These are phyloP conservation scores for Myotisia sp. DNA, from an alignment of 2,329 filamentous ascomycete genomes.

Conservation along the genomic window DNA sequence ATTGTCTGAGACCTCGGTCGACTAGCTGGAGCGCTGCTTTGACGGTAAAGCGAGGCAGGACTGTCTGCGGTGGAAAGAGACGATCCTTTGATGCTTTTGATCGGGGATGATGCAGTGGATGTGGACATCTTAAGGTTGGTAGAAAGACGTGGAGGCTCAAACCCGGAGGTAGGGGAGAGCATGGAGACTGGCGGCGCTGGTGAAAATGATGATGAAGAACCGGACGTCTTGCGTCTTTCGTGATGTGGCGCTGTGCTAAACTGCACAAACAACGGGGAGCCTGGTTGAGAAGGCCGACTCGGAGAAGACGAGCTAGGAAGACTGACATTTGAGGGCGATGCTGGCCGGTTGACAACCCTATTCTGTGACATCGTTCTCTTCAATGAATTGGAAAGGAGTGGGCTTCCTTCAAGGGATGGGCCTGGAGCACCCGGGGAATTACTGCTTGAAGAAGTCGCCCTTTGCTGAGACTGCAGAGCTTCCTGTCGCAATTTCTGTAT, in stretches of 20 bases:
- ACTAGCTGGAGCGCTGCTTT: constrained; percentile 46
- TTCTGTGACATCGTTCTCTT: constrained; percentile 73
- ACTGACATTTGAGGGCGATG: constrained; percentile 68
- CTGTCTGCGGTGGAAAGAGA: constrained; percentile 45
- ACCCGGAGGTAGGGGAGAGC: constrained; percentile 33
- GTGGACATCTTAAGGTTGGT: constrained; percentile 36
- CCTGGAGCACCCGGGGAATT: constrained; percentile 36
- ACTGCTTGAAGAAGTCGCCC: constrained; percentile 27
- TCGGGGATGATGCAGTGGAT: constrained; percentile 42
- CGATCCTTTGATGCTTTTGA: constrained; percentile 30
- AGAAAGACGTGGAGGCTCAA: constrained; percentile 54
- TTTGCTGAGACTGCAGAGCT: constrained; percentile 58
- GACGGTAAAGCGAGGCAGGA: constrained; percentile 44
- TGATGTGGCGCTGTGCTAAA: constrained; percentile 74
- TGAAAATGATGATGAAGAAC: constrained; percentile 69
- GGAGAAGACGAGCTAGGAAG: constrained; percentile 81
- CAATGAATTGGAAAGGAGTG: constrained; percentile 62
- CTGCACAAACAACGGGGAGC: constrained; percentile 85
- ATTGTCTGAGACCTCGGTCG: constrained; percentile 81
- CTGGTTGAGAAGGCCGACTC: constrained; percentile 68
- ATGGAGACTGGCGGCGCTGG: constrained; percentile 45
- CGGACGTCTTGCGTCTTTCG: constrained; percentile 84
- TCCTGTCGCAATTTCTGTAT: constrained; percentile 92
- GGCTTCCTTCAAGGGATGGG: constrained; percentile 68
- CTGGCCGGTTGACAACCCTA: constrained; percentile 62